These are phyloP conservation scores for Phytophthora parvispora DNA, from an alignment of 352 stramenopile species.

Conservation along the genomic window DNA sequence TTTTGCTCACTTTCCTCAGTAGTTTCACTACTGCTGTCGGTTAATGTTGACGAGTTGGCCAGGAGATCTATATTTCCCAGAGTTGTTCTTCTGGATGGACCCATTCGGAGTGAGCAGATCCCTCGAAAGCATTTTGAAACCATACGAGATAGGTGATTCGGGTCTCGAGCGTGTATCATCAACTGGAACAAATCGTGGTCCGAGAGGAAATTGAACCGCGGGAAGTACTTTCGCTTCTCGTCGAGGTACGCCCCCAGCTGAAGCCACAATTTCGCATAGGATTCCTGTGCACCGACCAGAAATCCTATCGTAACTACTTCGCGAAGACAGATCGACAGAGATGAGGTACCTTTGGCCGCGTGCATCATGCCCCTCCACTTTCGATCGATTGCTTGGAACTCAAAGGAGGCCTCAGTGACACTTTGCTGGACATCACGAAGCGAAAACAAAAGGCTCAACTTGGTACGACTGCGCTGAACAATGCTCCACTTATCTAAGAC, in stretches of 20 bases:
- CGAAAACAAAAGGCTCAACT: constrained; percentile 54
- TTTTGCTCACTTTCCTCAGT: neutral
- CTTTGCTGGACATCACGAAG: constrained; percentile 68
- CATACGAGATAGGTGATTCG: constrained; percentile 39
- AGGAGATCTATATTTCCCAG: constrained; percentile 1
- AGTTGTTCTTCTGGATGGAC: constrained; percentile 9
- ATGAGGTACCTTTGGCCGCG: constrained; percentile 54
- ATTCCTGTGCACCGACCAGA: constrained; percentile 45
- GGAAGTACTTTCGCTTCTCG: constrained; percentile 71
- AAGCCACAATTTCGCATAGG: constrained; percentile 67
- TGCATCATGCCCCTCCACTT: constrained; percentile 84
- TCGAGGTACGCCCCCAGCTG: constrained; percentile 63
- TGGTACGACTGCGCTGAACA: constrained; percentile 63
- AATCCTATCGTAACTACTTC: constrained; percentile 72
- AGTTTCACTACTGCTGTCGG: neutral
- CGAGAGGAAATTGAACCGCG: constrained; percentile 72
- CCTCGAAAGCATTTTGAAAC: constrained; percentile 66
- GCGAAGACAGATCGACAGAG: constrained; percentile 59
- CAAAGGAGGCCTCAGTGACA: constrained; percentile 58
- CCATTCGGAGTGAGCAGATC: constrained; percentile 44
- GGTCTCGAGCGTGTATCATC: constrained; percentile 53
- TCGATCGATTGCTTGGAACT: constrained; percentile 71
- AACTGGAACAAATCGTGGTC: constrained; percentile 71
- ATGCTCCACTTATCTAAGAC: constrained; percentile 66
- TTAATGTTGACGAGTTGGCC: neutral